Conservation (phyloP, 768 basidiomycete species). For the Candolleomyces efflorescens region DNA sequence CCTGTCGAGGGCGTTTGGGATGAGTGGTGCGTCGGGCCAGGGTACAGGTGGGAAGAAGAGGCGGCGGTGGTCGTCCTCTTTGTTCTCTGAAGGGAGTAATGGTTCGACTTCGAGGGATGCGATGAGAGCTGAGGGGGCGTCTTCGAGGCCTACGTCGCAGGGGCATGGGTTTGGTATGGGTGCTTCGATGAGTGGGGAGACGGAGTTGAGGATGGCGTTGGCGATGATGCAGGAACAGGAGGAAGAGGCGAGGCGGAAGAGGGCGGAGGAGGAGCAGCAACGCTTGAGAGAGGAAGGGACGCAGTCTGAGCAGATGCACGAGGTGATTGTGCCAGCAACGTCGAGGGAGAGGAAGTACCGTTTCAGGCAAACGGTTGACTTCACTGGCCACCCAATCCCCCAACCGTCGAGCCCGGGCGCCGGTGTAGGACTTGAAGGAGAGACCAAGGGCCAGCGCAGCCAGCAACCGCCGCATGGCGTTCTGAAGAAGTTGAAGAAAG, state of each 20-base stretch:
- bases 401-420: neutral
- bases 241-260: neutral
- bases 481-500: neutral
- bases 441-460: neutral
- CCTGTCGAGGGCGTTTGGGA: slow-evolving; percentile 1
- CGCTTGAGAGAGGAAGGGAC: slow-evolving; percentile 1
- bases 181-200: slow-evolving; percentile 55
- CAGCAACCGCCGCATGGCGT: neutral
- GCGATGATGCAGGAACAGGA: slow-evolving; percentile 21
- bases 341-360: neutral
- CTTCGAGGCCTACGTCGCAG: slow-evolving; percentile 1
- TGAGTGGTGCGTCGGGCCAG: neutral
- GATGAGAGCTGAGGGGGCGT: neutral
- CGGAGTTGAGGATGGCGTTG: slow-evolving; percentile 53
- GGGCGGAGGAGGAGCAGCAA: neutral
- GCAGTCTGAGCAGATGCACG: neutral
- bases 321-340: neutral
- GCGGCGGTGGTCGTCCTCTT: slow-evolving; percentile 2
- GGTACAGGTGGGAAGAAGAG: slow-evolving; percentile 5
- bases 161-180: neutral
- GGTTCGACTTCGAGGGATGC: neutral
- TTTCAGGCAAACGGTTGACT: neutral
- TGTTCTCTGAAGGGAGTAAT: slow-evolving; percentile 4
- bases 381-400: neutral
- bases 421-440: neutral